These are phyloP conservation scores for Melanogaster broomeanus DNA, from an alignment of 768 basidiomycete genomes.

Conservation along the genomic window DNA sequence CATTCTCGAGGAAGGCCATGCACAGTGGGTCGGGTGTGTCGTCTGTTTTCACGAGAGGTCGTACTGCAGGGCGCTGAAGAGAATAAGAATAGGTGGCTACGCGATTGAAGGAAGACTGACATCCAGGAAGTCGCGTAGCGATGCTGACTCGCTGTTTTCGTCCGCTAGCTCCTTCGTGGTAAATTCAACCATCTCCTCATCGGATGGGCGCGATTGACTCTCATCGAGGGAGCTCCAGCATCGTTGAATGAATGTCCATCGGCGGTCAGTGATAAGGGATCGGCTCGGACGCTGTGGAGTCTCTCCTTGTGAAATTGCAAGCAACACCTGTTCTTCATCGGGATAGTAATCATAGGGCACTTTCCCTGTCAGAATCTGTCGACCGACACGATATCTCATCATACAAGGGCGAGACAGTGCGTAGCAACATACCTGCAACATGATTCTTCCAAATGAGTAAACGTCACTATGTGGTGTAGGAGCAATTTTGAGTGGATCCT, in stretches of 20 bases:
- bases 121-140: too few relatives aligned
- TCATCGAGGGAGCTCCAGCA: slow-evolving; percentile 3
- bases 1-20: too few relatives aligned
- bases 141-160: too few relatives aligned
- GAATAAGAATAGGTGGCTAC: too few relatives aligned
- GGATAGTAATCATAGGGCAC: slow-evolving; percentile 6
- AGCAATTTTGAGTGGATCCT: neutral
- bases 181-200: slow-evolving; percentile 25
- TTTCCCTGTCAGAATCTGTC: slow-evolving; percentile 5
- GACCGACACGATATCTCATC: neutral
- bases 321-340: neutral
- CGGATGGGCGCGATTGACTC: slow-evolving; percentile 25
- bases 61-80: too few relatives aligned
- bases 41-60: too few relatives aligned
- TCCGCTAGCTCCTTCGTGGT: neutral
- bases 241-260: slow-evolving; percentile 5
- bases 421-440: slow-evolving; percentile 2
- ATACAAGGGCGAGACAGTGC: too few relatives aligned
- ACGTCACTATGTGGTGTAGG: slow-evolving; percentile 1
- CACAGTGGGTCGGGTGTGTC: too few relatives aligned
- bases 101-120: too few relatives aligned
- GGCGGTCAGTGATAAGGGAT: neutral
- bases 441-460: slow-evolving; percentile 3
- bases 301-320: neutral
- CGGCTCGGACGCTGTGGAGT: neutral